Conservation (phyloP, 805 yeast species). For the Brettanomyces nanus region DNA sequence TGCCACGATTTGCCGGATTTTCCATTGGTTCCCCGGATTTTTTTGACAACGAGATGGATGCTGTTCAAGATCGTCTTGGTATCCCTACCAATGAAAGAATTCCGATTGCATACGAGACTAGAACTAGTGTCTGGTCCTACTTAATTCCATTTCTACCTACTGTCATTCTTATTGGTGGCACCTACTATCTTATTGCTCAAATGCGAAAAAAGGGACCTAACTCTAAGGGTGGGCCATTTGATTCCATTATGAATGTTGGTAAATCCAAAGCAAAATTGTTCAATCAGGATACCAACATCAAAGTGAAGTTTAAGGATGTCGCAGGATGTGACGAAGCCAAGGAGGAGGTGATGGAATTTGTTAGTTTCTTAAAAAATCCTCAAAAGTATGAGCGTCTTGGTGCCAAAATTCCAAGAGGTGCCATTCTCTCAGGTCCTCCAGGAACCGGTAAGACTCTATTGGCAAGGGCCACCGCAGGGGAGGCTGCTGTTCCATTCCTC, state of each 20-base stretch:
- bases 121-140: slow-evolving; percentile 57
- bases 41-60: slow-evolving; percentile 73
- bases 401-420: slow-evolving; percentile 97
- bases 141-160: slow-evolving; percentile 83
- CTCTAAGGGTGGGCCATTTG: slow-evolving; percentile 57
- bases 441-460: slow-evolving; percentile 98
- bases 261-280: slow-evolving; percentile 86
- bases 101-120: slow-evolving; percentile 74
- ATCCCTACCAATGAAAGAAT: slow-evolving; percentile 57
- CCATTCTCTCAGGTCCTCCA: slow-evolving; percentile 95
- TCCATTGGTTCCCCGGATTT: slow-evolving; percentile 83
- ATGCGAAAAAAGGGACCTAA: slow-evolving; percentile 34
- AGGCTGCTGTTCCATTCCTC: slow-evolving; percentile 94
- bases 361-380: slow-evolving; percentile 85
- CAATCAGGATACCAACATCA: slow-evolving; percentile 86
- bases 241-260: slow-evolving; percentile 78
- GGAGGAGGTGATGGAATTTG: slow-evolving; percentile 97
- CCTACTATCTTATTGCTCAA: slow-evolving; percentile 51
- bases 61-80: slow-evolving; percentile 63
- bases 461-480: slow-evolving; percentile 99
- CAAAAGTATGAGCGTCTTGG: slow-evolving; percentile 85
- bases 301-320: slow-evolving; percentile 84
- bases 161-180: slow-evolving; percentile 75
- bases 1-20: slow-evolving; percentile 38
- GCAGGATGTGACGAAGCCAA: slow-evolving; percentile 98